Percentiles rank a stretch among this genome's conserved stretches.
phyloP scores from a whole-genome alignment of 768 basidiomycete genomes.

The Dacryopinax primogenitus region DNA sequence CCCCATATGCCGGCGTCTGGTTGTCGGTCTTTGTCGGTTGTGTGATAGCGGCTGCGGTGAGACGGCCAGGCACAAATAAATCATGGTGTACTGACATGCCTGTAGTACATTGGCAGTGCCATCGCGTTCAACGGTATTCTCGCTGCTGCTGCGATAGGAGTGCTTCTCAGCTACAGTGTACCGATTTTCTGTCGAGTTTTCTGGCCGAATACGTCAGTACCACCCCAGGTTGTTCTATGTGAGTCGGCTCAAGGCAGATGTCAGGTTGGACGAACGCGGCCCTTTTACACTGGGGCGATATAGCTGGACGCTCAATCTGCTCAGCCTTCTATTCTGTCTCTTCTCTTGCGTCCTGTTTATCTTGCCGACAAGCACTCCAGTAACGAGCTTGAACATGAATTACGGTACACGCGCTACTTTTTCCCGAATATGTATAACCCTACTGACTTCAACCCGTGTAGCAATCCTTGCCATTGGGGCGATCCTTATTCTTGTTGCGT shows the following conservation, averaged over 20 bases:
- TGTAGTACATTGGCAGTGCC: slow-evolving; percentile 39
- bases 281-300: slow-evolving; percentile 42
- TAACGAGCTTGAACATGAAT: slow-evolving; percentile 42
- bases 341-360: slow-evolving; percentile 46
- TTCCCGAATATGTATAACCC: neutral
- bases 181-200: slow-evolving; percentile 47
- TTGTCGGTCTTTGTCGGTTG: slow-evolving; percentile 41
- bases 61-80: neutral
- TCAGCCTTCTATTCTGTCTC: slow-evolving; percentile 37
- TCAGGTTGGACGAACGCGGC: slow-evolving; percentile 36
- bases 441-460: neutral
- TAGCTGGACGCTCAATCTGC: slow-evolving; percentile 41
- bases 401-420: slow-evolving; percentile 24
- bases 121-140: slow-evolving; percentile 35
- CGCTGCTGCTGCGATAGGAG: slow-evolving; percentile 38
- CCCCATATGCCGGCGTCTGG: slow-evolving; percentile 46
- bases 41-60: slow-evolving; percentile 37
- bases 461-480: slow-evolving; percentile 41
- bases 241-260: slow-evolving; percentile 1
- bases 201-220: slow-evolving; percentile 40
- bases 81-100: neutral
- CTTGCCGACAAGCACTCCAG: slow-evolving; percentile 43
- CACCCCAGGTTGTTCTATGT: slow-evolving; percentile 1
- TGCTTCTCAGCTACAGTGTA: slow-evolving; percentile 46
- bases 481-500: slow-evolving; percentile 33